Percentiles rank a stretch among this genome's conserved stretches.
Evolutionary conservation across 2,329 filamentous ascomycete genomes (phyloP).

Genomic region (Neofusicoccum umdonicola): DNA sequence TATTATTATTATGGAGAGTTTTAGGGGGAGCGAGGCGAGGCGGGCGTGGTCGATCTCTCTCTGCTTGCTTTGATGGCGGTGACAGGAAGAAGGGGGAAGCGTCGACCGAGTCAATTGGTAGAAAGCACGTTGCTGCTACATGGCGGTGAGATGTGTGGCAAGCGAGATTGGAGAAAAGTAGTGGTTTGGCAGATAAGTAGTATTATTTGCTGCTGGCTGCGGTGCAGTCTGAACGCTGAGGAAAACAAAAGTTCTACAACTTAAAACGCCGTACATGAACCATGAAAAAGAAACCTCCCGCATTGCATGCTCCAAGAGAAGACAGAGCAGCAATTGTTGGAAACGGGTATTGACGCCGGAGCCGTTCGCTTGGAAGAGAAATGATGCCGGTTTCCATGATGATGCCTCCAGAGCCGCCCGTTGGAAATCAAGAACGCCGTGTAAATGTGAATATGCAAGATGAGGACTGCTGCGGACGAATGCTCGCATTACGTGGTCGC

Average conservation of each 20-base stretch:
- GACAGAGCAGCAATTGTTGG: constrained; percentile 7
- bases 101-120: background rate
- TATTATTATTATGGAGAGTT: background rate
- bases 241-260: background rate
- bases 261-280: constrained; percentile 12
- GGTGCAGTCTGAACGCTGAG: background rate
- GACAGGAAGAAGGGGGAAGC: background rate
- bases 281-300: background rate
- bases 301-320: background rate
- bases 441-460: constrained; percentile 16
- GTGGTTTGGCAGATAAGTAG: background rate
- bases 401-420: constrained; percentile 13
- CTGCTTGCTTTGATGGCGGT: background rate
- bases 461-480: constrained; percentile 2
- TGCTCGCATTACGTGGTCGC: constrained; percentile 7
- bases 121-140: background rate
- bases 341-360: constrained; percentile 17
- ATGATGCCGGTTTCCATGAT: constrained; percentile 15
- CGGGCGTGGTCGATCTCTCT: background rate
- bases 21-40: background rate
- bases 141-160: background rate
- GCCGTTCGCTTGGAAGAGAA: constrained; percentile 8
- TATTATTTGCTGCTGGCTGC: constrained; percentile 10
- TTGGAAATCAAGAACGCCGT: constrained; percentile 14
- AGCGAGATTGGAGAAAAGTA: background rate